Evolutionary conservation across 176 grass and related monocot species (phyloP).

Genomic region (Phoenix dactylifera): DNA sequence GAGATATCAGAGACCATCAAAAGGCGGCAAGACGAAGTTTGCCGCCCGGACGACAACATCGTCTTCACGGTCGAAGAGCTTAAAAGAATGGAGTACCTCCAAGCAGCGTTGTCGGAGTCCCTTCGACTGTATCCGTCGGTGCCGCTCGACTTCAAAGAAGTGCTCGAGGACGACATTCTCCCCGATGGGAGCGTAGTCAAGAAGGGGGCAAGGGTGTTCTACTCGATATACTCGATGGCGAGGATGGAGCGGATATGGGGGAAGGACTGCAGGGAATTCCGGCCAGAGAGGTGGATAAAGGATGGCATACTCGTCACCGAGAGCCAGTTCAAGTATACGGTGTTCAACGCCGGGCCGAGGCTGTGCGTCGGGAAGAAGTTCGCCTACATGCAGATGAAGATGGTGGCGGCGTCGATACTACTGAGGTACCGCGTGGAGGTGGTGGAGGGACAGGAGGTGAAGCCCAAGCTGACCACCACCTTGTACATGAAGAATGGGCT

Average conservation of each 20-base stretch:
- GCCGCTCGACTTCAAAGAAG: constrained; percentile 79
- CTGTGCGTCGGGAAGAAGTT: constrained; percentile 86
- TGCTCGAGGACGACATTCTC: constrained; percentile 59
- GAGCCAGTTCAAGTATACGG: constrained; percentile 71
- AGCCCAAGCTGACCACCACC: constrained; percentile 71
- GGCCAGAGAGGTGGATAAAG: constrained; percentile 57
- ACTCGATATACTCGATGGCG: constrained; percentile 66
- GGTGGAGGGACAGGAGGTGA: constrained; percentile 45
- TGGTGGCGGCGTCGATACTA: constrained; percentile 50
- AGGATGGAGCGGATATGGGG: constrained; percentile 61
- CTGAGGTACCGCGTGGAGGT: constrained; percentile 46
- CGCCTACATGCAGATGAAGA: constrained; percentile 90
- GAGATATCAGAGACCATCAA: constrained; percentile 32
- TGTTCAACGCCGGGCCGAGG: constrained; percentile 82
- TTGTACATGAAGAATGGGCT: constrained; percentile 75
- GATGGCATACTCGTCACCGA: constrained; percentile 34
- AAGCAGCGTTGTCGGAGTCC: constrained; percentile 72
- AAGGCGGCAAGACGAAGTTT: background rate
- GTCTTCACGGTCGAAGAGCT: constrained; percentile 30
- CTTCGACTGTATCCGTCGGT: constrained; percentile 85
- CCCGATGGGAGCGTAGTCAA: constrained; percentile 48
- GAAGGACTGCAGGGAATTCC: constrained; percentile 43
- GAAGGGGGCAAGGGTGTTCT: constrained; percentile 55
- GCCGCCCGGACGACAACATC: background rate
- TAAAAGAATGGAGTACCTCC: constrained; percentile 62